These are phyloP conservation scores for Neoboletus subvelutipes DNA, from an alignment of 768 basidiomycete genomes.

Conservation along the genomic window DNA sequence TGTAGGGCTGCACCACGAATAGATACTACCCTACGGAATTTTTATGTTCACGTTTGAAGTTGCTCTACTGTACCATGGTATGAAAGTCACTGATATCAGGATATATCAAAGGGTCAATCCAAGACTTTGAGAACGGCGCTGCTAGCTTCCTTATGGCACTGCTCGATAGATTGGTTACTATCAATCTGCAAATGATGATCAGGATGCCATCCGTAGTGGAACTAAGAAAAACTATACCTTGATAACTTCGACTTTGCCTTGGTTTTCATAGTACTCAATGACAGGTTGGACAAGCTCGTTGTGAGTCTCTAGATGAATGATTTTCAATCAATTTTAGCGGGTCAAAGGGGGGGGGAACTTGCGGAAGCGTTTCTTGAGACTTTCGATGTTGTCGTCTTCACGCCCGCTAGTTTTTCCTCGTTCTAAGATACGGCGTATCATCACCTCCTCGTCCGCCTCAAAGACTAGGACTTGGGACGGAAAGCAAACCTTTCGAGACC, in stretches of 20 bases:
- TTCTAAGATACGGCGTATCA: slow-evolving; percentile 82
- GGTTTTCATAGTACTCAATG: slow-evolving; percentile 71
- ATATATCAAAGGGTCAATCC: slow-evolving; percentile 13
- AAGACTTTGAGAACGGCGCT: slow-evolving; percentile 53
- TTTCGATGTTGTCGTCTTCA: slow-evolving; percentile 92
- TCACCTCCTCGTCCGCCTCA: slow-evolving; percentile 82
- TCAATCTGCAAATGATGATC: slow-evolving; percentile 52
- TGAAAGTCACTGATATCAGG: neutral
- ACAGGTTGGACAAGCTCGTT: slow-evolving; percentile 90
- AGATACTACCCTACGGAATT: slow-evolving; percentile 32
- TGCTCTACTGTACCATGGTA: slow-evolving; percentile 1
- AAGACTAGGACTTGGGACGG: slow-evolving; percentile 85
- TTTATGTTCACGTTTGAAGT: slow-evolving; percentile 48
- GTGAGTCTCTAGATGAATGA: slow-evolving; percentile 63
- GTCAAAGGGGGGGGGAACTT: slow-evolving; percentile 27
- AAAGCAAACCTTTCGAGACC: slow-evolving; percentile 61
- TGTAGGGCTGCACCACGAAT: slow-evolving; percentile 43
- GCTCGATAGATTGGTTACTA: slow-evolving; percentile 63
- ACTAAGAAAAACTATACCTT: slow-evolving; percentile 47
- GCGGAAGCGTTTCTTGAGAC: slow-evolving; percentile 97
- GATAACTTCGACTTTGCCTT: slow-evolving; percentile 80
- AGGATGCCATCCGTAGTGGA: neutral
- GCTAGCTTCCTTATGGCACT: slow-evolving; percentile 64
- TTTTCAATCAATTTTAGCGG: neutral
- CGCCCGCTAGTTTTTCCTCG: slow-evolving; percentile 92